A percentile compares a stretch with the other conserved stretches of the same genome.
phyloP scores from a whole-genome alignment of 495 filamentous ascomycete genomes.

The Aspergillus ellipticus region DNA sequence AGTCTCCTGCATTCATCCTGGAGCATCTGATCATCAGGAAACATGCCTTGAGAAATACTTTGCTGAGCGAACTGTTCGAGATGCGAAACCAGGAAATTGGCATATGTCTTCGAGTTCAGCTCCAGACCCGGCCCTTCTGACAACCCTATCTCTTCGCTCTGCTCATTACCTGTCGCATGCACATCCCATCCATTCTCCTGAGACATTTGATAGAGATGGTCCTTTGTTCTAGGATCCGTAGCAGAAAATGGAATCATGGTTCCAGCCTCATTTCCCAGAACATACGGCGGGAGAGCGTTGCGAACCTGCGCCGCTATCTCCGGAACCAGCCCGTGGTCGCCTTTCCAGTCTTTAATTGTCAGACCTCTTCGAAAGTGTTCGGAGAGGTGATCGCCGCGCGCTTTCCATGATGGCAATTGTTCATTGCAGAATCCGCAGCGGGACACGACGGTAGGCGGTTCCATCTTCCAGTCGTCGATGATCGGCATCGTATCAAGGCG shows the following conservation, averaged over 20 bases:
- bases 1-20: constrained; percentile 49
- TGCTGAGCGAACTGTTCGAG: constrained; percentile 19
- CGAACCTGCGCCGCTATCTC: constrained; percentile 58
- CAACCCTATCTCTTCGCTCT: not conserved
- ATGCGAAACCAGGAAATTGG: constrained; percentile 18
- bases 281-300: constrained; percentile 58
- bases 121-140: not conserved
- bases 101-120: constrained; percentile 12
- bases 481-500: constrained; percentile 52
- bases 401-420: constrained; percentile 56
- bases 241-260: constrained; percentile 30
- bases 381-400: constrained; percentile 58
- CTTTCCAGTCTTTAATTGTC: constrained; percentile 66
- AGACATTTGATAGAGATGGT: constrained; percentile 19
- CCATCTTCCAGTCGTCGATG: constrained; percentile 68
- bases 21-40: constrained; percentile 29
- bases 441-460: constrained; percentile 54
- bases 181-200: not conserved
- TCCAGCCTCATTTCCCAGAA: constrained; percentile 26
- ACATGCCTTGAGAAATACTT: constrained; percentile 15
- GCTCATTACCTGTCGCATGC: not conserved
- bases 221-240: constrained; percentile 13
- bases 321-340: constrained; percentile 64
- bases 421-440: constrained; percentile 65
- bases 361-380: constrained; percentile 60